Base-by-base conservation (phyloP, 1,284 basidiomycete species). In the Exobasidium cylindrosporum region DNA sequence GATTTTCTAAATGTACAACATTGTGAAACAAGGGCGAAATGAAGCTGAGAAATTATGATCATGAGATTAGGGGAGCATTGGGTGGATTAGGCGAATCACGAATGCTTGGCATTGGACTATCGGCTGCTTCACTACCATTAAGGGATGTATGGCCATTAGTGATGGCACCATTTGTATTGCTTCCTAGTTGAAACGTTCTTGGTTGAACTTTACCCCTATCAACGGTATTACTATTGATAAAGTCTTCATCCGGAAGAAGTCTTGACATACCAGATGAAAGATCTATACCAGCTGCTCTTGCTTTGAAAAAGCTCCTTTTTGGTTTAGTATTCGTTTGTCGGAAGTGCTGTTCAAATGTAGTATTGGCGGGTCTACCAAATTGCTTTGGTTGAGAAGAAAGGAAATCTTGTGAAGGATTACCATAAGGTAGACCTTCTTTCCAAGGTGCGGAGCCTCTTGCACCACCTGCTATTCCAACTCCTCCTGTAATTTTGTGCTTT, bases 241-340 rank as follows among this genome's bases (percentile, higher is more conserved):
- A 55, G 26, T 55, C 53, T 21, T 55, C 53, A 5, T 55, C n/a
- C 26, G n/a, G n/a, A 4, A 21, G n/a, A 5, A 35, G 14, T 23
- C n/a, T 31, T 14, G 21, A 31, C 2, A 50, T 28, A 28, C 21
- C n/a, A 45, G 67, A 66, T 3, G 60, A 56, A 23, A 65, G 47
- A 3, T 63, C 64, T 1, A 68, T 66, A 28, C 65, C 69, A 1
- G 70, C 68, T 14, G 68, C 70, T 5, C 70, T 55, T 14, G 66
- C 57, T 2, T 66, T 64, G 29, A 72, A 72, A 26, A 72, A 72
- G 0, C 68, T 70, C 23, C 70, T 45, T 63, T 72, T 72, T 1
- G 68, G 56, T 10, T 64, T 57, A 0, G 63, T 66, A 44, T 69
- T 65, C 17, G 24, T 50, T 14, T 31, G 47, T 10, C 47, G 23